Conservation (phyloP, 441 rosid genomes). For the Gossypium davidsonii region DNA sequence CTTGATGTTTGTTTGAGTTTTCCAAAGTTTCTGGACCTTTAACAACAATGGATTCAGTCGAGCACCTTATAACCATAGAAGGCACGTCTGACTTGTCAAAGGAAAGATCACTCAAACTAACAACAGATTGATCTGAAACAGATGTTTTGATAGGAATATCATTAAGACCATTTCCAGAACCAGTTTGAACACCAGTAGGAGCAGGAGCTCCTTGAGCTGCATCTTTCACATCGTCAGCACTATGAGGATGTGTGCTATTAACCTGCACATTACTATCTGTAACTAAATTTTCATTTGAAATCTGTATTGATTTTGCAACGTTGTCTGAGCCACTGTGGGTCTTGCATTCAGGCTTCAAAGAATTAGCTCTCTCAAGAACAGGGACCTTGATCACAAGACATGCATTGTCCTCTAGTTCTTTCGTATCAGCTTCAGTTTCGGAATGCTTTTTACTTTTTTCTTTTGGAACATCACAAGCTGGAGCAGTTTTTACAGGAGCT, state of each 20-base stretch:
- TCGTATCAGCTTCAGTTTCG: neutral
- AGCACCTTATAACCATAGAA: neutral
- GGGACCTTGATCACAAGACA: conserved; percentile 15
- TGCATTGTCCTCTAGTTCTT: conserved; percentile 2
- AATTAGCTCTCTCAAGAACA: conserved; percentile 21
- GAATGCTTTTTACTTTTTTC: conserved; percentile 11
- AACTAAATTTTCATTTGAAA: neutral
- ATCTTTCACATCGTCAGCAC: neutral
- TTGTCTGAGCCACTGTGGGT: conserved; percentile 13
- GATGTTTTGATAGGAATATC: conserved; percentile 3
- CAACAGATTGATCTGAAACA: neutral
- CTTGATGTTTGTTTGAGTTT: neutral
- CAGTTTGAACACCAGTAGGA: neutral
- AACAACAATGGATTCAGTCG: neutral
- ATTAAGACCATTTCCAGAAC: neutral
- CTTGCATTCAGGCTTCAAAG: conserved; percentile 15
- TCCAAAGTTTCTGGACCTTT: neutral
- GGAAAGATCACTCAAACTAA: neutral
- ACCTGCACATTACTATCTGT: neutral
- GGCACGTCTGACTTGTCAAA: neutral
- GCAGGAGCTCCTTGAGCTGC: neutral
- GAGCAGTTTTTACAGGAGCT: conserved; percentile 20
- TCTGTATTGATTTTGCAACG: conserved; percentile 5
- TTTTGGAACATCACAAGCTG: conserved; percentile 17
- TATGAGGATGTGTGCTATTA: neutral